These are phyloP conservation scores for Exophiala dermatitidis DNA, from an alignment of 2,329 filamentous ascomycete genomes.

Conservation along the genomic window DNA sequence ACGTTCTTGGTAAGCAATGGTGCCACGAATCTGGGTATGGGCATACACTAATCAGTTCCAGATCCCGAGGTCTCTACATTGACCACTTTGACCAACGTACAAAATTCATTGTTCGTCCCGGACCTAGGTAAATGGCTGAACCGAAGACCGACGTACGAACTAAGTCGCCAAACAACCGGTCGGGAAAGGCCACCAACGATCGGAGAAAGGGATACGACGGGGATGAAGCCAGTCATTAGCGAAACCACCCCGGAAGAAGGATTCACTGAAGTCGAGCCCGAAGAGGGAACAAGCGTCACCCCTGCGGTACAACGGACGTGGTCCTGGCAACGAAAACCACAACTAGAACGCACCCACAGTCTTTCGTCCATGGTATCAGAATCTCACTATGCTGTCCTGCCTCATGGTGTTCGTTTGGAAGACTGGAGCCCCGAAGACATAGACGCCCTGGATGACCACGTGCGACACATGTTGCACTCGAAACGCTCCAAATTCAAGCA, in stretches of 20 bases:
- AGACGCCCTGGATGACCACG: slow-evolving; percentile 72
- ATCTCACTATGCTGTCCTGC: slow-evolving; percentile 70
- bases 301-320: slow-evolving; percentile 17
- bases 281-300: slow-evolving; percentile 3
- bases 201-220: slow-evolving; percentile 2
- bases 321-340: slow-evolving; percentile 20
- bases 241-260: slow-evolving; percentile 29
- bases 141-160: slow-evolving; percentile 66
- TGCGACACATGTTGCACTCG: slow-evolving; percentile 81
- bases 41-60: slow-evolving; percentile 35
- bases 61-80: slow-evolving; percentile 78
- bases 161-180: slow-evolving; percentile 11
- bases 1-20: slow-evolving; percentile 55
- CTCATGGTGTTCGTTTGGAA: slow-evolving; percentile 62
- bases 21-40: neutral
- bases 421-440: slow-evolving; percentile 71
- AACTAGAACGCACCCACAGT: slow-evolving; percentile 41
- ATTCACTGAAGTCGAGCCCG: slow-evolving; percentile 19
- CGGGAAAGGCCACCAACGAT: slow-evolving; percentile 6
- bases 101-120: slow-evolving; percentile 81
- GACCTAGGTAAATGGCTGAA: slow-evolving; percentile 71
- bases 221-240: slow-evolving; percentile 45
- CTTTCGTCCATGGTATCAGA: slow-evolving; percentile 63
- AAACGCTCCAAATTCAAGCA: slow-evolving; percentile 72
- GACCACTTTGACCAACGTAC: slow-evolving; percentile 78